Conservation (phyloP, 805 yeast genomes). For the Babjeviella inositovora region DNA sequence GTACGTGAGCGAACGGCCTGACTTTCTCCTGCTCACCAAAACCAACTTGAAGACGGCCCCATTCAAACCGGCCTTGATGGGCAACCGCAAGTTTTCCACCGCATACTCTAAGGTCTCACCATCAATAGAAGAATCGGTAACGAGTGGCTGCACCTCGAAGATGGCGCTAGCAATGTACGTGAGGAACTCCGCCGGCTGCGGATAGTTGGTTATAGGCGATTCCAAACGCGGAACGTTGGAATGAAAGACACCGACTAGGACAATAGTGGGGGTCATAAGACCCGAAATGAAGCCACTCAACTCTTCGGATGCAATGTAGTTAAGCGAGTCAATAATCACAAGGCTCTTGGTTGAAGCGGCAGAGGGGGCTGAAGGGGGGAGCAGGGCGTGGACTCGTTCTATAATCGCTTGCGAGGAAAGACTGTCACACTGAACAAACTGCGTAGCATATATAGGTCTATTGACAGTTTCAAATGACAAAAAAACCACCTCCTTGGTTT, state of each 20-base stretch:
- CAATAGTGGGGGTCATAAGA: constrained; percentile 26
- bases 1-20: constrained; percentile 62
- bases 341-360: constrained; percentile 12
- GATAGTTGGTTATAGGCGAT: constrained; percentile 22
- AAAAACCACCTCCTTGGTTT: constrained; percentile 21
- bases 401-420: constrained; percentile 6
- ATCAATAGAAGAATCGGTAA: constrained; percentile 10
- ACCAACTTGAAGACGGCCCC: constrained; percentile 23
- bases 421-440: constrained; percentile 27
- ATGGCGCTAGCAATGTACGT: constrained; percentile 64
- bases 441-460: constrained; percentile 29
- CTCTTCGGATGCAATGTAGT: constrained; percentile 28
- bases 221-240: constrained; percentile 19
- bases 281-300: constrained; percentile 33
- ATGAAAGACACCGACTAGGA: constrained; percentile 32
- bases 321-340: constrained; percentile 54
- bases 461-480: constrained; percentile 55
- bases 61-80: constrained; percentile 28
- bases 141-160: constrained; percentile 38
- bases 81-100: constrained; percentile 24
- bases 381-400: constrained; percentile 8
- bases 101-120: constrained; percentile 29
- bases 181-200: constrained; percentile 33
- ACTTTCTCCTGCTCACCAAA: constrained; percentile 60
- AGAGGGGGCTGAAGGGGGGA: constrained; percentile 4